These are phyloP conservation scores for Lithospermum erythrorhizon DNA, from an alignment of 257 asterid species.

Conservation along the genomic window DNA sequence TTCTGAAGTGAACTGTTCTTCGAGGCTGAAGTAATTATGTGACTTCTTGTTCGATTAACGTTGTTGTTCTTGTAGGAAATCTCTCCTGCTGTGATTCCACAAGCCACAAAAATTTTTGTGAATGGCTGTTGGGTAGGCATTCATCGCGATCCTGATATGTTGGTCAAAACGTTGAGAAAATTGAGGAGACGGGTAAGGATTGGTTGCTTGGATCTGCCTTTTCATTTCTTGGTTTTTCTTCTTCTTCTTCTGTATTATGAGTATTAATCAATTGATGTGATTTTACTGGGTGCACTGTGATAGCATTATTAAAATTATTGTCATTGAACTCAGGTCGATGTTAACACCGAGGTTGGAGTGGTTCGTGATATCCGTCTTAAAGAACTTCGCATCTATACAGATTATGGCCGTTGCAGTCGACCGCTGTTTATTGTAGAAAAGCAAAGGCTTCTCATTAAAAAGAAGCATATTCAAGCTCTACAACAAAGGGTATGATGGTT, in stretches of 20 bases:
- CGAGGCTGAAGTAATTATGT: no score
- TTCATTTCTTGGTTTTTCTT: background rate
- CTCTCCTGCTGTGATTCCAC: constrained; percentile 20
- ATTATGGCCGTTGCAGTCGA: constrained; percentile 22
- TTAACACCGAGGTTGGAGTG: constrained; percentile 19
- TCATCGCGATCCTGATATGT: constrained; percentile 15
- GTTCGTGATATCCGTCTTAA: constrained; percentile 14
- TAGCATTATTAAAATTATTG: no score
- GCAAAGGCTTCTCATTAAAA: constrained; percentile 17
- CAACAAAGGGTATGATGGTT: constrained; percentile 11
- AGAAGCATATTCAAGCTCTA: constrained; percentile 11
- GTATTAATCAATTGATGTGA: background rate
- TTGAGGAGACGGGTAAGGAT: constrained; percentile 14
- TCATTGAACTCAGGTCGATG: constrained; percentile 13
- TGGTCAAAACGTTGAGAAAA: constrained; percentile 16
- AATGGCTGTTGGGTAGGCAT: constrained; percentile 22
- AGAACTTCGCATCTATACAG: constrained; percentile 18
- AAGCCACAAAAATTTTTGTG: constrained; percentile 18
- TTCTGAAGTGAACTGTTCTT: background rate
- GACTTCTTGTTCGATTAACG: background rate
- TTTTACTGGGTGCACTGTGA: background rate
- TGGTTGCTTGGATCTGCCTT: background rate
- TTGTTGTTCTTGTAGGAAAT: constrained; percentile 10
- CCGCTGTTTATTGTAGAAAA: constrained; percentile 20
- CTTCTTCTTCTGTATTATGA: background rate